A percentile compares a stretch with the other conserved stretches of the same genome.
Conservation (phyloP, 75 land plant genomes). For the Pseudotsuga menziesii region DNA sequence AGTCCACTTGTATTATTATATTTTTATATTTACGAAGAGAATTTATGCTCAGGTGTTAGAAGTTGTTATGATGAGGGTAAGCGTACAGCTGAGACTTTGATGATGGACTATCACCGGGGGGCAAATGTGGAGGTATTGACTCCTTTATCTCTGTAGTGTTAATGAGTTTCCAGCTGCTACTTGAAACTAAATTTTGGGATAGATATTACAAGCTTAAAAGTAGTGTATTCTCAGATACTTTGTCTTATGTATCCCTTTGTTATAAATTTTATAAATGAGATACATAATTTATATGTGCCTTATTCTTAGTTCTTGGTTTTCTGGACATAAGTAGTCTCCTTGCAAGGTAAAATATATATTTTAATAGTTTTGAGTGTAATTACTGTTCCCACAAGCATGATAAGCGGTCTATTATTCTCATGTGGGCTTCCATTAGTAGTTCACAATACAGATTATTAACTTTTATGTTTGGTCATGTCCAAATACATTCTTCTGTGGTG, state of each 20-base stretch:
- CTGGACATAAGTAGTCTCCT: not conserved
- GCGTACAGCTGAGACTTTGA: constrained; percentile 78
- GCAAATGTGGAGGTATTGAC: constrained; percentile 62
- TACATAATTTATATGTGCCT: not conserved
- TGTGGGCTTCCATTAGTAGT: too few species aligned
- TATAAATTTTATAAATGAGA: not conserved
- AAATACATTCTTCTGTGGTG: too few species aligned
- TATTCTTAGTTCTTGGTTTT: not conserved
- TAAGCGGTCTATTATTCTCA: too few species aligned
- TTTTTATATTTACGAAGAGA: not conserved
- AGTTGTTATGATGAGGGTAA: constrained; percentile 91
- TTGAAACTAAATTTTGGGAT: not conserved
- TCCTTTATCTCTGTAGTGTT: not conserved
- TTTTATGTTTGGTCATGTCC: too few species aligned
- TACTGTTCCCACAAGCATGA: not conserved
- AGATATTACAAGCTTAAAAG: not conserved
- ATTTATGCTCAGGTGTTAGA: constrained; percentile 51
- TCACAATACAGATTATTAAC: too few species aligned
- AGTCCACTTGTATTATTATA: not conserved
- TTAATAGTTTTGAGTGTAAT: not conserved
- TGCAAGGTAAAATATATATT: not conserved
- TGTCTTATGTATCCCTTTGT: not conserved
- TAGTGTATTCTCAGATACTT: not conserved
- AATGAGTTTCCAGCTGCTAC: not conserved
- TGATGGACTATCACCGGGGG: constrained; percentile 88